Conservation (phyloP, 441 rosid genomes). For the Brassica hybrid region DNA sequence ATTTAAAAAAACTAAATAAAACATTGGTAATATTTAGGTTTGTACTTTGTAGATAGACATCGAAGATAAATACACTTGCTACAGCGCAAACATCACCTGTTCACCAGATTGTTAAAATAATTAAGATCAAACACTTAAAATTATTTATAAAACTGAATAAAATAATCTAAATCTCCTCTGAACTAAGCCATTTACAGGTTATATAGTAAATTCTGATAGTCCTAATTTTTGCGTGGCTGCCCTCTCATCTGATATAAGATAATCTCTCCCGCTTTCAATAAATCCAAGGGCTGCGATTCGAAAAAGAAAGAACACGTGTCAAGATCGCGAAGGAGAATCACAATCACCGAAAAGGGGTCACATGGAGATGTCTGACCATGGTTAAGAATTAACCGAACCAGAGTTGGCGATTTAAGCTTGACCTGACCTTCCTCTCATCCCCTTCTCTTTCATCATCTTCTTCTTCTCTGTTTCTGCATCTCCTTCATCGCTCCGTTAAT, state of each 20-base stretch:
- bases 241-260: constrained; percentile 32
- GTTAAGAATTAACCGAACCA: constrained; percentile 48
- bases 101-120: too few relatives aligned
- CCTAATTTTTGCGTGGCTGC: constrained; percentile 57
- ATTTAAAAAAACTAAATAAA: too few relatives aligned
- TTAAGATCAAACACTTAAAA: too few relatives aligned
- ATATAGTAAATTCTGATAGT: too few relatives aligned
- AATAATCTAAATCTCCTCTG: too few relatives aligned
- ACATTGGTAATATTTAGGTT: too few relatives aligned
- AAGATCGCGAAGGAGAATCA: constrained; percentile 27
- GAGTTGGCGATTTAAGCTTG: constrained; percentile 12
- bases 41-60: too few relatives aligned
- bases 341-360: constrained; percentile 41
- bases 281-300: constrained; percentile 47
- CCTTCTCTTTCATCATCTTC: constrained; percentile 7
- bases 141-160: too few relatives aligned
- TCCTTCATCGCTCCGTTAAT: constrained; percentile 38
- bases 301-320: constrained; percentile 33
- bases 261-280: constrained; percentile 42
- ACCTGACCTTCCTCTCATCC: constrained; percentile 38
- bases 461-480: background rate
- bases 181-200: too few relatives aligned
- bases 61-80: too few relatives aligned
- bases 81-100: too few relatives aligned
- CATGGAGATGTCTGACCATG: constrained; percentile 50